phyloP scores from a whole-genome alignment of 1,139 yeast species.

The Suhomyces panamericanus region DNA sequence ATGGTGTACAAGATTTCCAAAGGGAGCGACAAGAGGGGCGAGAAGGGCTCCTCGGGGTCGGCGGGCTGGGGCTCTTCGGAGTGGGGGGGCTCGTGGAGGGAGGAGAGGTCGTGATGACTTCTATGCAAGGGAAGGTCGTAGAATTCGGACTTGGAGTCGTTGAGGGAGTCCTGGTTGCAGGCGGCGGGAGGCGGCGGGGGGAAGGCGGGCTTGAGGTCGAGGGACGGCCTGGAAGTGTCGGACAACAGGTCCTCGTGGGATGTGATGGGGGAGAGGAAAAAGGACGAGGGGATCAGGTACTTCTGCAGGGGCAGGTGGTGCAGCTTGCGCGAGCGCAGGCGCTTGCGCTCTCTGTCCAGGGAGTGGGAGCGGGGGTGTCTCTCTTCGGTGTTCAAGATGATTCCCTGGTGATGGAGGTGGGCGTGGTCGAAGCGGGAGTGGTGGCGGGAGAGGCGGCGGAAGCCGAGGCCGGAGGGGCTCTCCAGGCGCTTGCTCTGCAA shows the following conservation, averaged over 20 bases:
- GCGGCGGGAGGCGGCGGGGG: neutral
- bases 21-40: constrained; percentile 39
- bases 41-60: constrained; percentile 17
- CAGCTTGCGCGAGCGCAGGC: constrained; percentile 8
- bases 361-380: constrained; percentile 9
- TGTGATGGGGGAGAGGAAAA: constrained; percentile 38
- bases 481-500: constrained; percentile 4
- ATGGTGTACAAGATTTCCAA: constrained; percentile 45
- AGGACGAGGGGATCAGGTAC: constrained; percentile 21
- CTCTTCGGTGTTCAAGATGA: constrained; percentile 4
- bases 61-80: neutral
- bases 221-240: neutral
- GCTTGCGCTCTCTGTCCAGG: constrained; percentile 6
- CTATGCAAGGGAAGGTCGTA: constrained; percentile 3
- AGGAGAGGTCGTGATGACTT: constrained; percentile 2
- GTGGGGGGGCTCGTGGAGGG: neutral
- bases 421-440: neutral
- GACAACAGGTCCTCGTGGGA: constrained; percentile 29
- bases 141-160: constrained; percentile 1
- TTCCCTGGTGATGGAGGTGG: neutral
- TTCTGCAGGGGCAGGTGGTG: constrained; percentile 9
- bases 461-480: constrained; percentile 1
- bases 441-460: constrained; percentile 1
- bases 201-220: constrained; percentile 1
- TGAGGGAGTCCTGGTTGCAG: neutral